Evolutionary conservation across 108 stramenopile genomes (phyloP).

Genomic region (Cylindrotheca closterium): DNA sequence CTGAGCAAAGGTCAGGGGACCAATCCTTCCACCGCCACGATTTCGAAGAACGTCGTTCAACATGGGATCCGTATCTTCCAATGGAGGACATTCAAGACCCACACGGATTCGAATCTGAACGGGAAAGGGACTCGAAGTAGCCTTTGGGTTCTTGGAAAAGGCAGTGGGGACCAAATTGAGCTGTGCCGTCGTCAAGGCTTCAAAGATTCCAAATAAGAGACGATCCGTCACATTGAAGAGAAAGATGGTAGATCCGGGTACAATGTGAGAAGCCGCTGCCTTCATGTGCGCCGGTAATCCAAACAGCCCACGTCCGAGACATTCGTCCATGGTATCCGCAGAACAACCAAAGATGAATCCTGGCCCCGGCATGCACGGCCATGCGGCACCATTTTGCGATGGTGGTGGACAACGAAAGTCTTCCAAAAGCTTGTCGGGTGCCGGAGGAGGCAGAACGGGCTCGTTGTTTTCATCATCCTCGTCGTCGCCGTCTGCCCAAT

Average conservation of each 20-base stretch:
- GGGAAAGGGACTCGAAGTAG: constrained; percentile 81
- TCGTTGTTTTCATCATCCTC: not conserved
- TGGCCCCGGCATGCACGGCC: constrained; percentile 82
- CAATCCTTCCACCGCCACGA: constrained; percentile 77
- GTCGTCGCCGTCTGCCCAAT: constrained; percentile 63
- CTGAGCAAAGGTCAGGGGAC: constrained; percentile 76
- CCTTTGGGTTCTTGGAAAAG: constrained; percentile 86
- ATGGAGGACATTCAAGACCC: constrained; percentile 82
- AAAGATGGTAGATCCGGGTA: constrained; percentile 81
- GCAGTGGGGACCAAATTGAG: constrained; percentile 85
- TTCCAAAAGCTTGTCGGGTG: constrained; percentile 60
- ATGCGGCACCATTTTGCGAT: constrained; percentile 50
- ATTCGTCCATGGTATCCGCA: constrained; percentile 87
- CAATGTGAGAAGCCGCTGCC: constrained; percentile 68
- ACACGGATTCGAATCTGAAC: constrained; percentile 83
- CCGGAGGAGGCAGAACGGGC: constrained; percentile 60
- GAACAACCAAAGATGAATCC: constrained; percentile 90
- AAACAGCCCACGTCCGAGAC: constrained; percentile 84
- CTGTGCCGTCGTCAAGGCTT: constrained; percentile 75
- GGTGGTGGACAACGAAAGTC: constrained; percentile 75
- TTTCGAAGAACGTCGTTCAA: constrained; percentile 79
- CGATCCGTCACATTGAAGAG: constrained; percentile 85
- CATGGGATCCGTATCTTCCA: constrained; percentile 81
- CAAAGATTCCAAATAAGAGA: constrained; percentile 87
- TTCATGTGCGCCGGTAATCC: constrained; percentile 89